A percentile compares a stretch with the other conserved stretches of the same genome.
Evolutionary conservation across 1,284 basidiomycete species (phyloP).

Genomic region (Hypsizygus ulmarius): DNA sequence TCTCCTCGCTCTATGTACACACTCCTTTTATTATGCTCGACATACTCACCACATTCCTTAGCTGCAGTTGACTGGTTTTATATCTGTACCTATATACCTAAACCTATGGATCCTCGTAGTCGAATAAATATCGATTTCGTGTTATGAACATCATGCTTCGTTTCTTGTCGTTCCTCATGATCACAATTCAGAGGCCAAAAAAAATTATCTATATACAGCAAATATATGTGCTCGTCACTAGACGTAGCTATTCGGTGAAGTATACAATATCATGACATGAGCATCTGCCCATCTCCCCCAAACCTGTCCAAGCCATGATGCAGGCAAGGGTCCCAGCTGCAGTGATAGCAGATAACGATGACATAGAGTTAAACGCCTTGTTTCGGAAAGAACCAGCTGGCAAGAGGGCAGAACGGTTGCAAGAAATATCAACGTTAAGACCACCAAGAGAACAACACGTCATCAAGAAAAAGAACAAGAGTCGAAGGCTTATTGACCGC

Average conservation of each 20-base stretch:
- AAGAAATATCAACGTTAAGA: too few relatives aligned
- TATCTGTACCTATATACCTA: neutral
- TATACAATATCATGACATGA: neutral
- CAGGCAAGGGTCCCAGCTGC: too few relatives aligned
- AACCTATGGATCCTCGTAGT: too few relatives aligned
- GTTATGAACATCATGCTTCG: neutral
- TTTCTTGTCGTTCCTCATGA: too few relatives aligned
- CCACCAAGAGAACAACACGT: constrained; percentile 2
- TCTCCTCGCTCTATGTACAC: too few relatives aligned
- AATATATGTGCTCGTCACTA: constrained; percentile 8
- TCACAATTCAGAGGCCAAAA: neutral
- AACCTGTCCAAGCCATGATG: too few relatives aligned
- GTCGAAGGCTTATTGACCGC: constrained; percentile 7
- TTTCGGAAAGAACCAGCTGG: too few relatives aligned
- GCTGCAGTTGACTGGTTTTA: neutral
- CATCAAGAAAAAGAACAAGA: neutral
- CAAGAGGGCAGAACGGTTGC: too few relatives aligned
- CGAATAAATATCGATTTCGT: constrained; percentile 3
- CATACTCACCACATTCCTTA: neutral
- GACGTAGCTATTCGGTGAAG: constrained; percentile 1
- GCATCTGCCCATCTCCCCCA: too few relatives aligned
- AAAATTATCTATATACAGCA: constrained; percentile 13
- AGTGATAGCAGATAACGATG: too few relatives aligned
- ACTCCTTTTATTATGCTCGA: neutral
- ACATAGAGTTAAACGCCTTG: too few relatives aligned